phyloP scores from a whole-genome alignment of 2,329 filamentous ascomycete genomes.

The Ascochyta koolunga region DNA sequence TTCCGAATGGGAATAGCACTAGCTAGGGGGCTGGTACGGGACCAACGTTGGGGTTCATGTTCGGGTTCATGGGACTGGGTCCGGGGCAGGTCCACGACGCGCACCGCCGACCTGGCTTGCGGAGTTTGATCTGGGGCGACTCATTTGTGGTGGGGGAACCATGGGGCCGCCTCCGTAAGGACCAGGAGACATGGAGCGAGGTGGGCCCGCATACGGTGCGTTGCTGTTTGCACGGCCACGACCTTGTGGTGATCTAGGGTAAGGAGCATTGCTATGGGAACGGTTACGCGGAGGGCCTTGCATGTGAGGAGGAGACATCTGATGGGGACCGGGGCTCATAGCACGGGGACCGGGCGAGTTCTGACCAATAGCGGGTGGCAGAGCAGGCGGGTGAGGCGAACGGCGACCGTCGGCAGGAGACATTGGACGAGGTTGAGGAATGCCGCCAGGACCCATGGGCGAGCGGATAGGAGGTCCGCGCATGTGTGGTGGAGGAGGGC shows the following conservation, averaged over 20 bases:
- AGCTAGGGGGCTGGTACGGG: conserved; percentile 5
- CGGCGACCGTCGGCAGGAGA: conserved; percentile 52
- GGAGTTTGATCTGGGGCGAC: conserved; percentile 47
- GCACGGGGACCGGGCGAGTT: conserved; percentile 39
- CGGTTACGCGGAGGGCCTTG: conserved; percentile 35
- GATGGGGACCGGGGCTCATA: conserved; percentile 45
- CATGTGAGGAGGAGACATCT: conserved; percentile 34
- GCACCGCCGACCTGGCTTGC: conserved; percentile 37
- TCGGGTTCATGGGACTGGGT: conserved; percentile 47
- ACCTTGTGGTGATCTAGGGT: conserved; percentile 24
- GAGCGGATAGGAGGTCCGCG: conserved; percentile 39
- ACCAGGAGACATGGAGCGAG: conserved; percentile 49
- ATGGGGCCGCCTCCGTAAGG: conserved; percentile 47
- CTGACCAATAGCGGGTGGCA: conserved; percentile 49
- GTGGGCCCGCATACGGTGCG: conserved; percentile 43
- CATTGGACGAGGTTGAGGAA: conserved; percentile 45
- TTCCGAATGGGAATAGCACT: conserved; percentile 50
- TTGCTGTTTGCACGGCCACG: conserved; percentile 47
- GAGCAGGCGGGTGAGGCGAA: conserved; percentile 55
- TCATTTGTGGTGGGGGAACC: conserved; percentile 39
- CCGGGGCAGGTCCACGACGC: conserved; percentile 41
- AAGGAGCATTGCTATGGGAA: conserved; percentile 48
- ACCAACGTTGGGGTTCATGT: conserved; percentile 4
- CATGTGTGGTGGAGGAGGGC: conserved; percentile 54
- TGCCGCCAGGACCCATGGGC: conserved; percentile 41